phyloP scores from a whole-genome alignment of 441 rosid species.

The Biscutella auriculata region DNA sequence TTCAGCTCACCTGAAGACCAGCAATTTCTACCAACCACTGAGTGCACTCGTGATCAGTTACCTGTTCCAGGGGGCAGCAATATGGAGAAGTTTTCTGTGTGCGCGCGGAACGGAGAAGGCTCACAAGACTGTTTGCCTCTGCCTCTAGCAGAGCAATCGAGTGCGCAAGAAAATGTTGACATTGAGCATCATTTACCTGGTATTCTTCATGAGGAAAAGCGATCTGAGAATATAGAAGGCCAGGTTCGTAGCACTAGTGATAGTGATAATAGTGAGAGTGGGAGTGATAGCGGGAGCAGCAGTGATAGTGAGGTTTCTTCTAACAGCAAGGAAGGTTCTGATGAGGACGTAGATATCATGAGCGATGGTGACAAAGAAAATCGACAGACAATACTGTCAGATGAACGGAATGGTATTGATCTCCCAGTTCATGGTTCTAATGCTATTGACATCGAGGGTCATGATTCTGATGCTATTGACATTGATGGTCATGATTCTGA shows the following conservation, averaged over 20 bases:
- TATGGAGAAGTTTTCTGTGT: slow-evolving; percentile 31
- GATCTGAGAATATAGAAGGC: slow-evolving; percentile 53
- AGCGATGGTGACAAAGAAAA: slow-evolving; percentile 74
- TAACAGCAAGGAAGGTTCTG: slow-evolving; percentile 77
- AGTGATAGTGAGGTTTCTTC: slow-evolving; percentile 91
- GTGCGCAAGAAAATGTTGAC: slow-evolving; percentile 33
- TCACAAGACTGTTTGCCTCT: slow-evolving; percentile 26
- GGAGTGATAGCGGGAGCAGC: slow-evolving; percentile 73
- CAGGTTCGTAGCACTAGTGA: slow-evolving; percentile 69
- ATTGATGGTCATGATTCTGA: slow-evolving; percentile 39
- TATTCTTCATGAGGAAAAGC: slow-evolving; percentile 48
- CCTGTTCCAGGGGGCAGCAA: slow-evolving; percentile 35
- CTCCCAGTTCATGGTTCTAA: slow-evolving; percentile 40
- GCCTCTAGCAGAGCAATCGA: slow-evolving; percentile 26
- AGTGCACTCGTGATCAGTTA: slow-evolving; percentile 31
- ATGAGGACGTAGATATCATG: slow-evolving; percentile 94
- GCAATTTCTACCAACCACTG: slow-evolving; percentile 34
- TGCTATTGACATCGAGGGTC: slow-evolving; percentile 47
- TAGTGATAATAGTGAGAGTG: slow-evolving; percentile 70
- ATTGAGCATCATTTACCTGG: slow-evolving; percentile 50
- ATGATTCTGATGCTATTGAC: slow-evolving; percentile 37
- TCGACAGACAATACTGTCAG: slow-evolving; percentile 30
- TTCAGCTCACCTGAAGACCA: slow-evolving; percentile 73
- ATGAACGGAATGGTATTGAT: slow-evolving; percentile 39
- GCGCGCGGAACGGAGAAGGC: slow-evolving; percentile 28